Evolutionary conservation across 2,329 filamentous ascomycete species (phyloP).

Genomic region (Cladosporium sp.): DNA sequence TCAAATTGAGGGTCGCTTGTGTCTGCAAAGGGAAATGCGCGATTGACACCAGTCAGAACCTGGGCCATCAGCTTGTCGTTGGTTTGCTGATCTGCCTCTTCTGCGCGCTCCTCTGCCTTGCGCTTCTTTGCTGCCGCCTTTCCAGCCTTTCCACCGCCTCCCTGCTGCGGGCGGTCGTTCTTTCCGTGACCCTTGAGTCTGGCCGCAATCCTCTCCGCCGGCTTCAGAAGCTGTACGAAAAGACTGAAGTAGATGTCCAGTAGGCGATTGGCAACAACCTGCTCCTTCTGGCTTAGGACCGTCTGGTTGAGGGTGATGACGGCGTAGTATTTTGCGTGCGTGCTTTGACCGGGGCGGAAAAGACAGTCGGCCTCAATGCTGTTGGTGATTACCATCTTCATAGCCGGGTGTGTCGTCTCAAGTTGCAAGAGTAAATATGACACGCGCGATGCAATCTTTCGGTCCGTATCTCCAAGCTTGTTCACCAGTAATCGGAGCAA

Average conservation of each 20-base stretch:
- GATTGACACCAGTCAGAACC: constrained; percentile 88
- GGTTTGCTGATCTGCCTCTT: constrained; percentile 51
- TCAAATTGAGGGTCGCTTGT: constrained; percentile 75
- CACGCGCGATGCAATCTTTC: constrained; percentile 88
- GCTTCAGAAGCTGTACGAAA: constrained; percentile 77
- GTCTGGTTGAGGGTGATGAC: constrained; percentile 97
- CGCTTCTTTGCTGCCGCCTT: constrained; percentile 47
- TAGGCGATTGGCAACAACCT: constrained; percentile 70
- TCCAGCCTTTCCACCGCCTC: constrained; percentile 48
- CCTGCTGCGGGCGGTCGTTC: constrained; percentile 35
- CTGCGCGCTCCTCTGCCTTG: constrained; percentile 34
- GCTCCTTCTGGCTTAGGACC: constrained; percentile 78
- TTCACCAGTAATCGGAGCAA: constrained; percentile 85
- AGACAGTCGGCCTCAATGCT: constrained; percentile 82
- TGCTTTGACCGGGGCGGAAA: constrained; percentile 77
- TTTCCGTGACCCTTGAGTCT: constrained; percentile 25
- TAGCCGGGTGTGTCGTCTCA: constrained; percentile 79
- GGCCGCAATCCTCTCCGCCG: constrained; percentile 30
- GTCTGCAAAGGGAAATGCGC: constrained; percentile 86
- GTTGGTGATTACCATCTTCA: constrained; percentile 84
- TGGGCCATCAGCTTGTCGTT: constrained; percentile 89
- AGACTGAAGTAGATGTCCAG: constrained; percentile 88
- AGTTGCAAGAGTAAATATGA: constrained; percentile 93
- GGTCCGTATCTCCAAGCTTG: constrained; percentile 90
- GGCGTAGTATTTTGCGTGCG: constrained; percentile 89